A percentile compares a stretch with the other conserved stretches of the same genome.
Evolutionary conservation across 305 asterid genomes (phyloP).

Genomic region (Fraxinus sp.): DNA sequence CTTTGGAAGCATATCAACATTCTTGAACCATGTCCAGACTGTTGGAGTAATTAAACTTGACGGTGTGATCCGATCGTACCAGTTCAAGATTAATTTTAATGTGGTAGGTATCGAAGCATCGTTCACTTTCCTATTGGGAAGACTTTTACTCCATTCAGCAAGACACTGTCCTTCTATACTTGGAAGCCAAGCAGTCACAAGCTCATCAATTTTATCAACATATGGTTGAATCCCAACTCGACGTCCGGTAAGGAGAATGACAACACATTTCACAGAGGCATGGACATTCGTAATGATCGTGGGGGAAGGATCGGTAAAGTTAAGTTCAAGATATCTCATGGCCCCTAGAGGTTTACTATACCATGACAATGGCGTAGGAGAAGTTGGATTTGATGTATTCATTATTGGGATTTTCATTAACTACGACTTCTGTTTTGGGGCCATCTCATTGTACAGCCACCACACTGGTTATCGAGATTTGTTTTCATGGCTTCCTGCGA

Average conservation of each 20-base stretch:
- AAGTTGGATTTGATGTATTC: conserved; percentile 13
- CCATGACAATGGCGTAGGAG: conserved; percentile 25
- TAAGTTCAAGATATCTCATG: conserved; percentile 37
- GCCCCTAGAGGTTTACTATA: conserved; percentile 27
- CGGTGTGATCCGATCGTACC: background rate
- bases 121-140: too few species aligned
- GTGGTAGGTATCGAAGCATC: conserved; percentile 18
- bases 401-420: conserved; percentile 9
- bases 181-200: conserved; percentile 43
- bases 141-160: background rate
- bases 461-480: conserved; percentile 51
- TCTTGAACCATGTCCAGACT: conserved; percentile 60
- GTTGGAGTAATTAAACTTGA: background rate
- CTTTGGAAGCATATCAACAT: conserved; percentile 28
- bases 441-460: conserved; percentile 60
- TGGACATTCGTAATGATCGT: conserved; percentile 28
- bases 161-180: conserved; percentile 41
- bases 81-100: conserved; percentile 30
- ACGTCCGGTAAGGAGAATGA: conserved; percentile 31
- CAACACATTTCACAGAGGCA: conserved; percentile 31
- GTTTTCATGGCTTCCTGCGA: conserved; percentile 50
- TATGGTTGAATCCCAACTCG: conserved; percentile 39
- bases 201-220: conserved; percentile 31
- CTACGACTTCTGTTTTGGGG: conserved; percentile 16
- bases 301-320: conserved; percentile 26